phyloP scores from a whole-genome alignment of 441 rosid genomes.

The Isatis lusitanica region DNA sequence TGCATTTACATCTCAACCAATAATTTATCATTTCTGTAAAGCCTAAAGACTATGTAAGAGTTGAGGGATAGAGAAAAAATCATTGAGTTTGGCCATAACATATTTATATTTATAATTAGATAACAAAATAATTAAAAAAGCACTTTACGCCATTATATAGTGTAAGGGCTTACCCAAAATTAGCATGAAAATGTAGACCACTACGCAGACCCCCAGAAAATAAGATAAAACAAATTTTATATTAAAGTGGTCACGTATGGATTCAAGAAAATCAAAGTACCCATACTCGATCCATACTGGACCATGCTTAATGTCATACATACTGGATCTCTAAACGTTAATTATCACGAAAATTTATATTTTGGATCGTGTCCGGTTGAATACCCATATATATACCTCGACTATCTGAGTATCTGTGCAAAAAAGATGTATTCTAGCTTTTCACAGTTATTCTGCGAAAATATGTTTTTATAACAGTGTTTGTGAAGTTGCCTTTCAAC shows the following conservation, averaged over 20 bases:
- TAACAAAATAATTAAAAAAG: conserved; percentile 20
- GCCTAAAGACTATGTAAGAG: conserved; percentile 38
- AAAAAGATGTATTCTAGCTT: neutral
- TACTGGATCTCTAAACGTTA: neutral
- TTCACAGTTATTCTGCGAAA: neutral
- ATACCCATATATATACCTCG: neutral
- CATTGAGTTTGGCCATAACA: neutral
- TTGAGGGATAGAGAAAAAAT: conserved; percentile 31
- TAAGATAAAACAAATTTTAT: neutral
- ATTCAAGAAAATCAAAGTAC: neutral
- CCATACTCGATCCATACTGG: neutral
- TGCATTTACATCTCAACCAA: conserved; percentile 35
- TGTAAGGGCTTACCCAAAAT: conserved; percentile 46
- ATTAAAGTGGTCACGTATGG: neutral
- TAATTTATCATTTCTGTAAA: conserved; percentile 44
- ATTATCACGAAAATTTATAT: neutral
- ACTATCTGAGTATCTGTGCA: neutral
- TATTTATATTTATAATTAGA: conserved; percentile 34
- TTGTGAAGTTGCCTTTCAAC: neutral
- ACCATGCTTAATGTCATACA: neutral
- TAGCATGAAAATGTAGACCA: conserved; percentile 75
- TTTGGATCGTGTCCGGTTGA: neutral
- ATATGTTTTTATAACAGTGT: neutral
- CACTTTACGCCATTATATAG: conserved; percentile 42
- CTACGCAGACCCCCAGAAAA: conserved; percentile 49